Conservation (phyloP, 164 flowering plant genomes). For the Chloranthus sessilifolius region DNA sequence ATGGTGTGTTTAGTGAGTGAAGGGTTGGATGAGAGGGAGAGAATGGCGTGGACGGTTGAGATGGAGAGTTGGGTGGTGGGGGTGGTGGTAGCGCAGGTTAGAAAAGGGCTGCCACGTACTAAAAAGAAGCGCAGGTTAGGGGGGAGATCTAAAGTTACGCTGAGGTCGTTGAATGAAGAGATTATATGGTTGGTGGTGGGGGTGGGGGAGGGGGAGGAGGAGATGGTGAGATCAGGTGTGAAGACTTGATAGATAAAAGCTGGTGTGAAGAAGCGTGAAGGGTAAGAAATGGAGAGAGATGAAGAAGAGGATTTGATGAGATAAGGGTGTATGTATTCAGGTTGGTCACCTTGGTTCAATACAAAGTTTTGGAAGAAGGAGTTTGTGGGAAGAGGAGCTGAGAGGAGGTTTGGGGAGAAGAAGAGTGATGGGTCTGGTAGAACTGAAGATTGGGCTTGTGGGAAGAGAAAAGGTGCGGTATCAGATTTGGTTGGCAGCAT, state of each 20-base stretch:
- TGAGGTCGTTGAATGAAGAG: conserved; percentile 61
- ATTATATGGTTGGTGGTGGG: conserved; percentile 28
- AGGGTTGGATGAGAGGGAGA: conserved; percentile 32
- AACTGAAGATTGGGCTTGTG: conserved; percentile 50
- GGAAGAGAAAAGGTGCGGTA: conserved; percentile 53
- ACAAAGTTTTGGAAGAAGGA: conserved; percentile 91
- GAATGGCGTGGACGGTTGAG: conserved; percentile 60
- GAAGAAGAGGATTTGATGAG: conserved; percentile 63
- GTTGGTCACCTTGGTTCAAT: conserved; percentile 82
- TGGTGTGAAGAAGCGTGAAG: conserved; percentile 44
- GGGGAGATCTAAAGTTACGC: conserved; percentile 70
- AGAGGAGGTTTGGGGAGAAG: conserved; percentile 68
- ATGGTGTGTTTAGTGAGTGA: conserved; percentile 47
- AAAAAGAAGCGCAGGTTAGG: conserved; percentile 53
- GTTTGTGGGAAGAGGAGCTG: conserved; percentile 85
- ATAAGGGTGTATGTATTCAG: conserved; percentile 91
- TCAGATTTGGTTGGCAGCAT: conserved; percentile 6
- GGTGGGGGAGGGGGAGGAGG: conserved; percentile 16
- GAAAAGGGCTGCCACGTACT: conserved; percentile 85
- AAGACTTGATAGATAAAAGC: conserved; percentile 59
- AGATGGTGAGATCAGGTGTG: conserved; percentile 59
- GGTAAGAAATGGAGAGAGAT: conserved; percentile 68
- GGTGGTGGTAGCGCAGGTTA: conserved; percentile 41
- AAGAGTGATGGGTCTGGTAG: conserved; percentile 83
- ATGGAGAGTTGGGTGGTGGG: conserved; percentile 31